phyloP scores from a whole-genome alignment of 345 rosid species.

The Salix brachista region DNA sequence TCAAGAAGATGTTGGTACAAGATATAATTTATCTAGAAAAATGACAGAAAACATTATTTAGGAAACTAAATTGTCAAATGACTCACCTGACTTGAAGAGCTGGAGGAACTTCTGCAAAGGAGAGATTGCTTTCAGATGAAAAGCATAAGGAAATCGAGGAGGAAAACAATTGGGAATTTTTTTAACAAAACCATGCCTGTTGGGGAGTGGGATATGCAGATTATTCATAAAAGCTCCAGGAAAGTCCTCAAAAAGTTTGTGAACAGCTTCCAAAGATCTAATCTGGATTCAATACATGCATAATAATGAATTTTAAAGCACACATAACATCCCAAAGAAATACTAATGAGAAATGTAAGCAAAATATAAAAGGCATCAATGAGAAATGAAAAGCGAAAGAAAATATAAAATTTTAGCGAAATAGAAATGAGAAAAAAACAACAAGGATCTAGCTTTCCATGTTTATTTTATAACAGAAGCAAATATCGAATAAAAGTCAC shows the following conservation, averaged over 20 bases:
- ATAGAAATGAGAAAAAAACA: neutral
- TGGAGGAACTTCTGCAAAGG: slow-evolving; percentile 52
- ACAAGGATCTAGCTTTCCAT: neutral
- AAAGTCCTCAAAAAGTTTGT: slow-evolving; percentile 77
- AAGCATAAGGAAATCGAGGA: neutral
- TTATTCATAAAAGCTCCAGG: slow-evolving; percentile 73
- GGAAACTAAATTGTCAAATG: neutral
- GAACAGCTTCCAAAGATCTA: slow-evolving; percentile 86
- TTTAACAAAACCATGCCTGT: slow-evolving; percentile 39
- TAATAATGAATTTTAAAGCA: slow-evolving; percentile 4
- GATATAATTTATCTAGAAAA: neutral
- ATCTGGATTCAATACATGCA: slow-evolving; percentile 46
- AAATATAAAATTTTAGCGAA: no score
- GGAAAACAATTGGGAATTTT: neutral
- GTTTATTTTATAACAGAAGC: neutral
- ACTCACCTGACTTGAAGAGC: slow-evolving; percentile 49
- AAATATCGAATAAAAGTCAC: slow-evolving; percentile 11
- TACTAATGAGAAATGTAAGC: neutral
- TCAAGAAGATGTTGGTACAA: no score
- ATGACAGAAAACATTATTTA: neutral
- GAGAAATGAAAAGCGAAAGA: neutral
- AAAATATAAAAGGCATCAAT: neutral
- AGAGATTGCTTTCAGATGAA: neutral
- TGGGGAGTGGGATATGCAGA: slow-evolving; percentile 56
- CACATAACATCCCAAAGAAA: neutral